Base-by-base conservation (phyloP, 2,329 filamentous ascomycete genomes). In the Fusarium udum region DNA sequence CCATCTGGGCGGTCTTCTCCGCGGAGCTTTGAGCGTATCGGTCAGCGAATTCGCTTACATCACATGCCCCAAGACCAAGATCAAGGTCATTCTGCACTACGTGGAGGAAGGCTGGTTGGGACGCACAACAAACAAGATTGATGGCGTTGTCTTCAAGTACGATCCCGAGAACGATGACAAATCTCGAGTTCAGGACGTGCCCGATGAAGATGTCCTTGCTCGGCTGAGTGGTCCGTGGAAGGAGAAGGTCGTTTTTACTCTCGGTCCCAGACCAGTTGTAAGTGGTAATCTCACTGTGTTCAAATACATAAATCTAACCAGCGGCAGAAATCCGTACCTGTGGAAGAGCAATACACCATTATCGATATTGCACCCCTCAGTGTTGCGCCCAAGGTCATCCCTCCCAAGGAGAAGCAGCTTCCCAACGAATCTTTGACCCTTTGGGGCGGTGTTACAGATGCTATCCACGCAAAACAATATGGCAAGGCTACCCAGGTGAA, bases 51-150 rank as follows among this genome's bases (percentile, higher is more conserved):
- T 92, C 73, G 96, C 94, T 78, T 97, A 93, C 81, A 88, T 98
- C 68, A 95, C 92, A 43, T 99, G 96, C 83, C 89, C 92, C n/a
- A 92, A 95, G 84, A 97, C 95, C 4, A 92, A 92, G 79, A 89
- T 97, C 75, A 98, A 98, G 85, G 93, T 92, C 24, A 97, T 99
- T 72, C 84, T 99, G 52, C 92, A 97, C 78, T 99, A 99, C 81
- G 86, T 95, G 62, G 95, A 98, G 79, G 95, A 98, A 77, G 95
- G 95, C 56, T 99, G 96, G 95, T 87, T 98, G 36, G 94, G 95
- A 52, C 93, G 94, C 74, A 90, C 94, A 26, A 95, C 97, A 77
- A 97, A 98, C 83, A 95, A 92, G 79, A 92, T 99, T 40, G 91
- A 97, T 69, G 96, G 96, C 24, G 90, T 98, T 61, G 88, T 98